Base-by-base conservation (phyloP, 108 stramenopile genomes). In the Cyclotella sp. region DNA sequence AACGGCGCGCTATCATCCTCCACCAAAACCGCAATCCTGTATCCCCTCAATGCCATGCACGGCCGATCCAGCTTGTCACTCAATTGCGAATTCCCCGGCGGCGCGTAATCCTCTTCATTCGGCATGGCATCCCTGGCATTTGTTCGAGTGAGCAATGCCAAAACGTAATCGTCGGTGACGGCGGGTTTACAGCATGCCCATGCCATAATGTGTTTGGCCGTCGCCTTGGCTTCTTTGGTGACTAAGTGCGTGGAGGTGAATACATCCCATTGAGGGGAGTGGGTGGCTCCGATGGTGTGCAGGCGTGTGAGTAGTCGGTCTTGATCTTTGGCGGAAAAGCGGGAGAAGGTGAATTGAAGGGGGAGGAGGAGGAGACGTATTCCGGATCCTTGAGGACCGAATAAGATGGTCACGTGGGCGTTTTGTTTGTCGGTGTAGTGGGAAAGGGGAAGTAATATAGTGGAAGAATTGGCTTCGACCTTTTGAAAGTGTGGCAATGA, bases 171-270 rank as follows among this genome's bases (percentile, higher is more conserved):
- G 45, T 40, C 40, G 9, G 84, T 81, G 8, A 84, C 84, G 15
- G 72, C 42, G 7, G 74, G 75, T 49, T 70, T 51, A 39, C 84
- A 70, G 18, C 70, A 72, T 19, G 84, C 84, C 84, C 84, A 84
- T n/a, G 84, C 84, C 71, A 68, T 73, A 29, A 84, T 84, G 27
- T 69, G 70, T 63, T 84, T 84, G 29, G 84, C 84, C 10, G 75
- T 73, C n/a, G 75, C 75, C 46, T 63, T 82, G 47, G 49, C 45
- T n/a, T 81, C 80, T n/a, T 41, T 24, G 0, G 84, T 76, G 8
- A 84, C 62, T 54, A 84, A 68, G 60, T 84, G 84, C 9, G 84
- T 84, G 12, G 76, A 81, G 7, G 46, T 19, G 13, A 62, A 16
- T 6, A 73, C 80, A 62, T 81, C 80, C 84, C 84, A 84, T 43